Evolutionary conservation across 371 early-diverging fungal genomes (phyloP).

Genomic region (Choanephora cucurbitarum): DNA sequence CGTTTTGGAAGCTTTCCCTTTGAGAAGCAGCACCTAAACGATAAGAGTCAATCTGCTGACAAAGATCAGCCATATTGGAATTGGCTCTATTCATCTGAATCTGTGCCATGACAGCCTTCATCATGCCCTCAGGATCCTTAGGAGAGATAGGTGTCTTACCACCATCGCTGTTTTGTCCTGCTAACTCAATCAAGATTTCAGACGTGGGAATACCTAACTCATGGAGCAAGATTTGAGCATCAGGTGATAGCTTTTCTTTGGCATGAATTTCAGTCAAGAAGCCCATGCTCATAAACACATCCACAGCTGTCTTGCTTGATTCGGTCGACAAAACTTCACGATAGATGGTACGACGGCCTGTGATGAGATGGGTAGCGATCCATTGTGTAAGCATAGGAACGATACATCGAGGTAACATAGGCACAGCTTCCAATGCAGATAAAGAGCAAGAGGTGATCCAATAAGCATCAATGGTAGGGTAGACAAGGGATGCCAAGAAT

Average conservation of each 20-base stretch:
- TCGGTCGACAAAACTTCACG: slow-evolving; percentile 54
- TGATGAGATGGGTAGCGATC: slow-evolving; percentile 54
- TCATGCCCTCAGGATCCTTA: slow-evolving; percentile 51
- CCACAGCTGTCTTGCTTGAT: slow-evolving; percentile 43
- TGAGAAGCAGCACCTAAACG: slow-evolving; percentile 45
- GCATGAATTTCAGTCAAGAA: slow-evolving; percentile 45
- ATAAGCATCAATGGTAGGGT: slow-evolving; percentile 52
- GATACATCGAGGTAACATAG: slow-evolving; percentile 49
- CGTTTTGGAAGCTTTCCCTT: slow-evolving; percentile 51
- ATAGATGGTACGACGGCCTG: slow-evolving; percentile 48
- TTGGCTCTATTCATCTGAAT: slow-evolving; percentile 58
- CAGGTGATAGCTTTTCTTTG: slow-evolving; percentile 49
- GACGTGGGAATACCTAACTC: slow-evolving; percentile 50
- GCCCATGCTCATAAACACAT: slow-evolving; percentile 48
- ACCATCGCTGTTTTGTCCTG: slow-evolving; percentile 48
- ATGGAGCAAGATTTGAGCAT: slow-evolving; percentile 50
- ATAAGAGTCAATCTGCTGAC: slow-evolving; percentile 53
- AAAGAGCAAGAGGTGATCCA: slow-evolving; percentile 58
- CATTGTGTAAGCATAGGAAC: slow-evolving; percentile 48
- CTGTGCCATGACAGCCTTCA: slow-evolving; percentile 56
- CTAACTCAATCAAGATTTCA: slow-evolving; percentile 45
- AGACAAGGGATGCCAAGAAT: slow-evolving; percentile 46
- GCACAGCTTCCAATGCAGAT: slow-evolving; percentile 51
- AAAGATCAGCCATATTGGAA: slow-evolving; percentile 54
- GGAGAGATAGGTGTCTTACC: slow-evolving; percentile 43